Base-by-base conservation (phyloP, 768 basidiomycete species). In the Lentinula lateritia region DNA sequence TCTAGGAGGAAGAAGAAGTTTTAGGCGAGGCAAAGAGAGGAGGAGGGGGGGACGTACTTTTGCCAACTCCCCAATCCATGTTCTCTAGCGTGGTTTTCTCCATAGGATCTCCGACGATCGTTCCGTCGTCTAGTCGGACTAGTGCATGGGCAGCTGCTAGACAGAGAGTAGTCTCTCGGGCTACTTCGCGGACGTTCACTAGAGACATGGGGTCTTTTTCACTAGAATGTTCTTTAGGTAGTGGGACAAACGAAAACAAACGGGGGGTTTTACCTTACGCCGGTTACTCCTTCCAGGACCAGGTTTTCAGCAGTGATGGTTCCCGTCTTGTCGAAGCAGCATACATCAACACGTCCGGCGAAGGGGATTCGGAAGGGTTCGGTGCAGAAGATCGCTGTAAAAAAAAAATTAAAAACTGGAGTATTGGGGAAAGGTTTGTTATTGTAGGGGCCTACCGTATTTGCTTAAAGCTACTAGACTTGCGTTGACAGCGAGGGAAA, bases 261-360 rank as follows among this genome's bases (percentile, higher is more conserved):
- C 6, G 15, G 42, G 18, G 18, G n/a, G 15, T 77, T 92, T 68
- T 69, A 98, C 95, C 93, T 83, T 50, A 97, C 81, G 57, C 95
- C 97, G 32, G 84, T 92, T 45, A 99, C 83, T 58, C 97, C 97
- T 71, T 99, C 95, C 1, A 98, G 81, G 7, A 98, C 94, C 12
- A 98, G 76, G 71, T 95, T 89, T 72, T 98, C 95, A 0, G 93
- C 93, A 0, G 97, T 99, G 66, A 99, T 98, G 0, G 97, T 98
- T 23, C 96, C 97, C 0, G 97, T 99, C 81, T 99, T 99, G 75
- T 99, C 97, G 67, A 99, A 98, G 74, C 97, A 98, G 74, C 97
- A 99, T 15, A 98, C 90, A 67, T 99, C 97, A 2, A 98, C 95
- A 20, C 94, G 85, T 5, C 97, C 97, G 5, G 97, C 97, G 63